Percentiles rank a stretch among this genome's conserved stretches.
Evolutionary conservation across 306 rosid genomes (phyloP).

Genomic region (Mimosa bimucronata): DNA sequence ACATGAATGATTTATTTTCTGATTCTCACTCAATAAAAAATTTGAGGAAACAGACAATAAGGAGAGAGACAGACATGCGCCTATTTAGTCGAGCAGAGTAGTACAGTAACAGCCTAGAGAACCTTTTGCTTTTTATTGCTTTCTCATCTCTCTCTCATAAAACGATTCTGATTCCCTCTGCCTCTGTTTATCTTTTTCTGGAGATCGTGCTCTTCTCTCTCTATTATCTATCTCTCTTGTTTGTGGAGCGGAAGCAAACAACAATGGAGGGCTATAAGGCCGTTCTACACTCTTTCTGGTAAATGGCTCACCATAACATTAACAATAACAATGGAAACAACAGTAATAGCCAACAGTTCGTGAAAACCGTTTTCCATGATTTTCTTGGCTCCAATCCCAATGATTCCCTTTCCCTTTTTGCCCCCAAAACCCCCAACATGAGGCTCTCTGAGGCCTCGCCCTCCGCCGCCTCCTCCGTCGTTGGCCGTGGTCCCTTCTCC

Average conservation of each 20-base stretch:
- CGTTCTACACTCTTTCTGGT: constrained; percentile 51
- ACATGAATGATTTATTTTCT: neutral
- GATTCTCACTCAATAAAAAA: neutral
- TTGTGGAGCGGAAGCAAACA: constrained; percentile 22
- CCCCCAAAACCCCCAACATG: constrained; percentile 53
- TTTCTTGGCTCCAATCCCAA: constrained; percentile 76
- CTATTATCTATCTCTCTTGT: constrained; percentile 20
- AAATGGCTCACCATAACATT: constrained; percentile 67
- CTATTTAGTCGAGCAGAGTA: constrained; percentile 9
- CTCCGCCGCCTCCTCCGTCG: constrained; percentile 63
- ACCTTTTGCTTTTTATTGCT: constrained; percentile 66
- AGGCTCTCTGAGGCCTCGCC: constrained; percentile 56
- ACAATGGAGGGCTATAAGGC: constrained; percentile 44
- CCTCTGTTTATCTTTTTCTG: constrained; percentile 23
- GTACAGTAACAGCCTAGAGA: constrained; percentile 30
- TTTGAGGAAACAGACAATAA: neutral
- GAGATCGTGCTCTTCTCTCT: constrained; percentile 51
- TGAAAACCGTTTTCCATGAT: constrained; percentile 75
- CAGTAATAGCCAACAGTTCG: constrained; percentile 38
- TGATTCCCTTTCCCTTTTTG: constrained; percentile 41
- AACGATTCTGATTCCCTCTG: constrained; percentile 30
- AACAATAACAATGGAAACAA: constrained; percentile 47
- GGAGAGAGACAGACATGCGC: neutral
- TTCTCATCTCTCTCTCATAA: constrained; percentile 36
- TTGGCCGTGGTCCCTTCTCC: constrained; percentile 71